phyloP scores from a whole-genome alignment of 2,329 filamentous ascomycete species.

The Sporothrix brasiliensis region DNA sequence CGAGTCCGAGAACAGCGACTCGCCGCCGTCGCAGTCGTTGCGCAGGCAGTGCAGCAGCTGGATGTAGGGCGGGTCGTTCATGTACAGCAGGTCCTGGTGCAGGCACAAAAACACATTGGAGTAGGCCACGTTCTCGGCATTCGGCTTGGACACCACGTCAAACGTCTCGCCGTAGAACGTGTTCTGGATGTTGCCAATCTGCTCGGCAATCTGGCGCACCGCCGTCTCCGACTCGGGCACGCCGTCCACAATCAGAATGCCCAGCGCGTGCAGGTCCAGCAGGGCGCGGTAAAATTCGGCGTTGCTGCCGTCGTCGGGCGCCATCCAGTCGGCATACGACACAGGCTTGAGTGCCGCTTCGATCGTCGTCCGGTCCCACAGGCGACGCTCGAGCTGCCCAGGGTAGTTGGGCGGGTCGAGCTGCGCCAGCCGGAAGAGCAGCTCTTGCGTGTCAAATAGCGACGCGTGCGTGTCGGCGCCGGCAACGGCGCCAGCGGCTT shows the following conservation, averaged over 20 bases:
- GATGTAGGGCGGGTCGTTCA: constrained; percentile 74
- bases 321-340: constrained; percentile 73
- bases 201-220: constrained; percentile 68
- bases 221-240: constrained; percentile 69
- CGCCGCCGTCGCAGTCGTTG: constrained; percentile 77
- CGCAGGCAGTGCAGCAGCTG: constrained; percentile 89
- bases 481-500: background rate
- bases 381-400: constrained; percentile 38
- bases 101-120: constrained; percentile 80
- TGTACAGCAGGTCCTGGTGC: constrained; percentile 93
- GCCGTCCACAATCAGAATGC: constrained; percentile 74
- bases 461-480: background rate
- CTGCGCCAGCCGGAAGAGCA: constrained; percentile 42
- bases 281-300: constrained; percentile 63
- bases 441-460: constrained; percentile 23
- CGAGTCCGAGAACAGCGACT: constrained; percentile 83
- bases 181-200: constrained; percentile 77
- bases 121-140: constrained; percentile 91
- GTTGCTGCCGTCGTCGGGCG: constrained; percentile 46
- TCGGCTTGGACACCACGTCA: constrained; percentile 79
- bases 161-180: constrained; percentile 92
- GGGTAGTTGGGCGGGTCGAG: constrained; percentile 48
- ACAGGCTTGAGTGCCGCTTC: constrained; percentile 52
- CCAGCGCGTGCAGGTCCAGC: constrained; percentile 63
- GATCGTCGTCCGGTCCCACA: constrained; percentile 50